Evolutionary conservation across 805 yeast genomes (phyloP), one percentile per base, ranked within the genome.

Genomic region (Candida quercuum): DNA sequence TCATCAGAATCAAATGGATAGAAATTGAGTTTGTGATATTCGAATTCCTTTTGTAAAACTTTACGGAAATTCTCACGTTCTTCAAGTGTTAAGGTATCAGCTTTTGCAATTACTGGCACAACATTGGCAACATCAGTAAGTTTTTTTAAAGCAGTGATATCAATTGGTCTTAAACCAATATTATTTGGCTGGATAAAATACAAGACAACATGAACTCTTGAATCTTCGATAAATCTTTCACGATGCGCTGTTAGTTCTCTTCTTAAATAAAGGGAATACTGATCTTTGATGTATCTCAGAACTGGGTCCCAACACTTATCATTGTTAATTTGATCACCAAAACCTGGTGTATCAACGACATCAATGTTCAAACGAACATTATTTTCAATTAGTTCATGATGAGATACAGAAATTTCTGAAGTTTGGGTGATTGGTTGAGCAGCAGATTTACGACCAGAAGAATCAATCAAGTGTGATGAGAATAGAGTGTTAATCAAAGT

Each of bases 291-390:
- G 65, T 88, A 89, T 64, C 86, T 87, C 47, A 89, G 81, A 45
- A 89, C 80, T 37, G 96, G 96, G 52, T 89, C 98, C 96, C 97
- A 91, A 64, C 95, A 88, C 63, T 83, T 85, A 54, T 86, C 94
- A 63, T 89, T 89, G 67, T 88, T 86, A 49, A 93, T 84, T 65
- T 86, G 96, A 69, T 93, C 99, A 28, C 96, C 98, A 69, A 87
- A 93, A 13, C 98, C 98, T 16, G 98, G 98, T 3, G 99, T 93
- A 60, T 93, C 99, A 57, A 93, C 86, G 39, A 93, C 79, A 52
- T 87, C 89, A 46, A 93, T 67, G 53, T 82, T 82, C 59, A 93
- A 76, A 45, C 81, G 78, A 40, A 93, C 98, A 47, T 84, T 85
- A 60, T 87, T 88, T 64, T 93, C 99, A 40, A 78, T 63, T 47